Conservation (phyloP, 768 basidiomycete genomes). For the Cyclocybe aegerita region DNA sequence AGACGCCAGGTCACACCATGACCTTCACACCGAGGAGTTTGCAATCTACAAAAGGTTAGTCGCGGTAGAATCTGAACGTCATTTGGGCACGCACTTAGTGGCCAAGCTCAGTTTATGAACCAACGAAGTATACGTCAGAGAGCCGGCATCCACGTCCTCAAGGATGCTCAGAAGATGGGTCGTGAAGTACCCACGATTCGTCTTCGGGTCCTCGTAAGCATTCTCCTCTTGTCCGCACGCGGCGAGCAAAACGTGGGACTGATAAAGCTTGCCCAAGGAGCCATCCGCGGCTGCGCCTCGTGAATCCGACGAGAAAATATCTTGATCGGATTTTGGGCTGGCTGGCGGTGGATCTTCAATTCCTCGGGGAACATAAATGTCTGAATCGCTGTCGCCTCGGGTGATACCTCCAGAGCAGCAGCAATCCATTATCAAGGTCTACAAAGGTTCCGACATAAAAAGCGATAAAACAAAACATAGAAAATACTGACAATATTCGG, state of each 20-base stretch:
- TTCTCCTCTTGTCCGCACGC: constrained; percentile 9
- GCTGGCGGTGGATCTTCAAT: background rate
- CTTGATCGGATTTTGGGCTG: constrained; percentile 1
- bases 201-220: background rate
- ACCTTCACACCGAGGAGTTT: no score
- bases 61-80: no score
- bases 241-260: constrained; percentile 13
- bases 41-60: no score
- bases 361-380: background rate
- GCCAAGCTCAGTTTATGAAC: no score
- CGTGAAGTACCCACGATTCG: no score
- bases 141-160: no score
- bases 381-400: background rate
- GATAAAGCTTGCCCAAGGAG: background rate
- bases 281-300: background rate
- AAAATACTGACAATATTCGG: constrained; percentile 14
- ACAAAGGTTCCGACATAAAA: background rate
- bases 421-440: constrained; percentile 19
- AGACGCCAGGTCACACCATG: no score
- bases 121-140: no score
- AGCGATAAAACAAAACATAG: background rate
- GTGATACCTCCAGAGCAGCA: constrained; percentile 13
- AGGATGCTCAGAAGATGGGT: no score
- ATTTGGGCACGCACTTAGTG: no score
- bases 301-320: background rate